Base-by-base conservation (phyloP, 192 early-diverging fungal genomes). In the Spizellomyces sp. region DNA sequence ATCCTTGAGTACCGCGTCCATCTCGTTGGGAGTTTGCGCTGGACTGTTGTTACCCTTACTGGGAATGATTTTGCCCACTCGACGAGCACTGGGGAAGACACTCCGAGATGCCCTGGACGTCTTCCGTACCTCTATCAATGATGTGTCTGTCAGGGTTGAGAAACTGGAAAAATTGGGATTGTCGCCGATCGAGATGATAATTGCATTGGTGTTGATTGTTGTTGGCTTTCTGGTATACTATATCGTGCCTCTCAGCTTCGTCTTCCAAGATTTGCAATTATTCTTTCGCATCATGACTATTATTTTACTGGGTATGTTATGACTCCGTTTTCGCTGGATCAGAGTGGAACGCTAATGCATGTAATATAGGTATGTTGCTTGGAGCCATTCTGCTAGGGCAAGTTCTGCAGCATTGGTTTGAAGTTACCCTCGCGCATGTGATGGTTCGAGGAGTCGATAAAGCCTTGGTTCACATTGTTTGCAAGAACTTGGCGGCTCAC, bases 191-290 rank as follows among this genome's bases (percentile, higher is more conserved):
- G 73, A 78, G 50, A 57, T 66, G 6, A 59, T 63, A 4, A 45
- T 78, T 45, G 67, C 77, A 8, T 43, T 65, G 8, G 59, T 78
- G 12, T 42, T 78, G n/a, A 58, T 78, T 9, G 68, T 14, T 0
- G 43, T 78, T n/a, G 77, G 77, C 12, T 75, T 78, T 46, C 22
- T 74, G 48, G 77, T 78, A 2, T 78, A 78, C 63, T 78, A 75
- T 55, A 64, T 69, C 6, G 59, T 75, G 14, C 77, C 77, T 10
- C 45, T 75, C 22, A 64, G 48, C 21, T 78, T 71, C 57, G 67
- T 75, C 0, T 75, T 75, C 19, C 12, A 70, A 19, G 66, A 78
- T 61, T 17, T 62, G 41, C 42, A 27, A 8, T 44, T 78, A 21
- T 75, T 78, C 67, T 78, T 78, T 36, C 21, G 73, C 9, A 75